A percentile compares a stretch with the other conserved stretches of the same genome.
Evolutionary conservation across 2,329 filamentous ascomycete genomes (phyloP).

Genomic region (Diaporthe nobilis): DNA sequence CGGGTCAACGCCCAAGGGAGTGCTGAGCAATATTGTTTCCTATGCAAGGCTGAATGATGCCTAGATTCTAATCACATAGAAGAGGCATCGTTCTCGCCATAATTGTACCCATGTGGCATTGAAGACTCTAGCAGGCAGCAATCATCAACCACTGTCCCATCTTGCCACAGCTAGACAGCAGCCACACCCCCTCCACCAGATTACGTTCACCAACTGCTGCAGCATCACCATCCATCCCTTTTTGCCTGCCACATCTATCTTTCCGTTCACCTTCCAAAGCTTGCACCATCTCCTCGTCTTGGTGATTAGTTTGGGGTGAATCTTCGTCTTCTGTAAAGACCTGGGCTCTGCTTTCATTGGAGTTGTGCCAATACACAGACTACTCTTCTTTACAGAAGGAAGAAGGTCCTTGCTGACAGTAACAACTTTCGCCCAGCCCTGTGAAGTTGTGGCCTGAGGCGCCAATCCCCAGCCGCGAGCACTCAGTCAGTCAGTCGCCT

Average conservation of each 20-base stretch:
- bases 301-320: background rate
- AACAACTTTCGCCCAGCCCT: background rate
- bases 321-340: background rate
- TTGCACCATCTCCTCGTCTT: background rate
- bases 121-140: background rate
- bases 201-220: background rate
- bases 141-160: background rate
- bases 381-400: background rate
- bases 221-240: too few species aligned
- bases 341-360: background rate
- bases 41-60: background rate
- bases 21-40: background rate
- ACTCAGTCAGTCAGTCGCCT: background rate
- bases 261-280: background rate
- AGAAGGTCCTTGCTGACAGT: background rate
- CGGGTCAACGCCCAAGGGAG: background rate
- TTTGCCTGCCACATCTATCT: background rate
- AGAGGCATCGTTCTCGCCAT: background rate
- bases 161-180: background rate
- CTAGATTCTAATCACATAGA: background rate
- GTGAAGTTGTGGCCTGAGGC: constrained; percentile 22
- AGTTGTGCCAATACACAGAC: background rate
- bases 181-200: background rate
- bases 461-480: constrained; percentile 1
- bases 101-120: background rate